A percentile compares a stretch with the other conserved stretches of the same genome.
Evolutionary conservation across 495 filamentous ascomycete species (phyloP).

Genomic region (Penicillium pulvis): DNA sequence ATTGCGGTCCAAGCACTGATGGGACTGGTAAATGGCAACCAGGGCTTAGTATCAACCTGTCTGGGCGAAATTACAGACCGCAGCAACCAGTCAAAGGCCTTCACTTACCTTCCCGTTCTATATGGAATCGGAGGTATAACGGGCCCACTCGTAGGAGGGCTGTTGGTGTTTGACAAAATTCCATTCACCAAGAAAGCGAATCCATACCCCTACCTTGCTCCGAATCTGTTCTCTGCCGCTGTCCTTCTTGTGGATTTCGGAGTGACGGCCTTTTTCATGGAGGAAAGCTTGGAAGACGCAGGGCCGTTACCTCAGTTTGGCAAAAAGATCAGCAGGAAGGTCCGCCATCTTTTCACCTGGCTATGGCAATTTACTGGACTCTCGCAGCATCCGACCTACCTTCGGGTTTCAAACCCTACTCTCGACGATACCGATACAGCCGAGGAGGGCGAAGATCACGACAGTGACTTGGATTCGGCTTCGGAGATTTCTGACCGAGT

Average conservation of each 20-base stretch:
- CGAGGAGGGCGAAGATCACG: constrained; percentile 38
- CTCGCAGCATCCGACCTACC: constrained; percentile 58
- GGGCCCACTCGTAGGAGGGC: constrained; percentile 84
- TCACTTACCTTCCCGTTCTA: constrained; percentile 88
- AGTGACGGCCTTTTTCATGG: constrained; percentile 72
- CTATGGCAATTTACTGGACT: constrained; percentile 72
- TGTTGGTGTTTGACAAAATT: constrained; percentile 65
- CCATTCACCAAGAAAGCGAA: constrained; percentile 55
- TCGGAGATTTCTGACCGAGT: constrained; percentile 43
- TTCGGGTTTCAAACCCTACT: constrained; percentile 36
- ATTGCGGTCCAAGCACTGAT: constrained; percentile 83
- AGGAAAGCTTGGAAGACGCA: constrained; percentile 83
- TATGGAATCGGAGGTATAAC: constrained; percentile 94
- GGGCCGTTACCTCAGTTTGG: constrained; percentile 63
- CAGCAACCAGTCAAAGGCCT: constrained; percentile 88
- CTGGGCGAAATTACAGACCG: constrained; percentile 94
- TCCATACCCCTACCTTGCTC: constrained; percentile 79
- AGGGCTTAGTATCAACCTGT: constrained; percentile 84
- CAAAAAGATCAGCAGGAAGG: constrained; percentile 54
- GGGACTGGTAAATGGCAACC: constrained; percentile 92
- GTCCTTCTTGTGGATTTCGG: constrained; percentile 74
- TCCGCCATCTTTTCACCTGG: constrained; percentile 65
- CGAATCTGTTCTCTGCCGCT: constrained; percentile 74
- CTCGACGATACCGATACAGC: constrained; percentile 20
- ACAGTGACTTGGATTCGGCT: constrained; percentile 46